Evolutionary conservation across 225 moss, liverwort and hornwort genomes (phyloP).

Genomic region (Climacium dendroides): DNA sequence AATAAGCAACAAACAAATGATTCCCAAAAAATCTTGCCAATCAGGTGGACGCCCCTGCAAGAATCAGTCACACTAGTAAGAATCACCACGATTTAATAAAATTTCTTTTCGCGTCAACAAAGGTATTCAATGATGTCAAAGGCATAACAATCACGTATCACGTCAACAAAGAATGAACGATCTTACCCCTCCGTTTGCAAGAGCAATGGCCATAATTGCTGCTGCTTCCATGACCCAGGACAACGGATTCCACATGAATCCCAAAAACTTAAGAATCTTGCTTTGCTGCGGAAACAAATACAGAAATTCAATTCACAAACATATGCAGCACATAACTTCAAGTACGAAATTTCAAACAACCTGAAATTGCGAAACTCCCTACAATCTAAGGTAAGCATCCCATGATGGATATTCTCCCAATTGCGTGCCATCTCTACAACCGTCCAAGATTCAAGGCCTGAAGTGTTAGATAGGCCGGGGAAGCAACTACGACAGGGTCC

Average conservation of each 20-base stretch:
- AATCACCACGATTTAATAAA: not conserved
- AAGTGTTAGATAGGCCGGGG: not conserved
- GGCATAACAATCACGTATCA: not conserved
- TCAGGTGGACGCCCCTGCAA: constrained; percentile 42
- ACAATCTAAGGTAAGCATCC: not conserved
- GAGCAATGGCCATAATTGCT: constrained; percentile 47
- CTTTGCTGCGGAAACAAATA: constrained; percentile 19
- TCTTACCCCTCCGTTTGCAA: constrained; percentile 43
- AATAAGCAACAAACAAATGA: constrained; percentile 35
- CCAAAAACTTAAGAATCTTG: constrained; percentile 48
- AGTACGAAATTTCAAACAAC: not conserved
- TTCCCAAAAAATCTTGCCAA: constrained; percentile 59
- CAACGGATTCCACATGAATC: constrained; percentile 59
- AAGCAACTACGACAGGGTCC: not conserved
- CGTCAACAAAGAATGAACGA: not conserved
- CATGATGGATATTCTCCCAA: not conserved
- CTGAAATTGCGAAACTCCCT: not conserved
- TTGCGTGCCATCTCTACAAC: not conserved
- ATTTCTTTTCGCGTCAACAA: not conserved
- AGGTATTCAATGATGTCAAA: not conserved
- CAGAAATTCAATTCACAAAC: not conserved
- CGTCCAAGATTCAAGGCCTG: not conserved
- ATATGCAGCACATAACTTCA: not conserved
- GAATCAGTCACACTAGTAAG: not conserved
- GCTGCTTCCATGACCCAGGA: constrained; percentile 67